Conservation (phyloP, 176 grass and related monocot species). For the Oryza officinalis region DNA sequence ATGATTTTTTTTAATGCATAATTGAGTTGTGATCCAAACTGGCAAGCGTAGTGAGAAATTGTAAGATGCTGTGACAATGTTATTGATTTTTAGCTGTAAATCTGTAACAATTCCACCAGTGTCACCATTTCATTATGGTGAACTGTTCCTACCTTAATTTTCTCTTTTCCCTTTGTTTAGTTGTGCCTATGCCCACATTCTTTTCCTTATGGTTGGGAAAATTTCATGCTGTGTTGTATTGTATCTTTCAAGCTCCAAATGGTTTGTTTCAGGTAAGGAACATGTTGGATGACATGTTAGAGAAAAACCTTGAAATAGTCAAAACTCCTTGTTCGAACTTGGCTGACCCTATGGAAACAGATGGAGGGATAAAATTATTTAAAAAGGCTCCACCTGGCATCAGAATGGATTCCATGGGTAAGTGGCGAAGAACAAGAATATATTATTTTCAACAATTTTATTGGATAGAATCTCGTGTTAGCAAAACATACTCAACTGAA, state of each 20-base stretch:
- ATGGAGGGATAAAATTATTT: slow-evolving; percentile 78
- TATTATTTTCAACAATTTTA: slow-evolving; percentile 8
- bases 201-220: neutral
- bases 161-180: neutral
- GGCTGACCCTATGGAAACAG: slow-evolving; percentile 39
- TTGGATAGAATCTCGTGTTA: slow-evolving; percentile 19
- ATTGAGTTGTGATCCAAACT: neutral
- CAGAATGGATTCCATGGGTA: slow-evolving; percentile 58
- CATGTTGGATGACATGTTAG: slow-evolving; percentile 81
- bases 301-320: slow-evolving; percentile 75
- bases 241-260: slow-evolving; percentile 27
- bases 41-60: neutral
- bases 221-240: neutral
- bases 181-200: neutral
- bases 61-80: neutral
- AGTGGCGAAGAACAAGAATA: slow-evolving; percentile 3
- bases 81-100: slow-evolving; percentile 8
- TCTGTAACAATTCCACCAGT: neutral
- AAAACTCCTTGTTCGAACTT: slow-evolving; percentile 38
- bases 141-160: neutral
- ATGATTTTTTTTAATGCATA: slow-evolving; percentile 2
- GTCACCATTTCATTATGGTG: neutral
- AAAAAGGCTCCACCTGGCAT: slow-evolving; percentile 80
- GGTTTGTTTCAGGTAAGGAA: slow-evolving; percentile 66
- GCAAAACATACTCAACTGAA: slow-evolving; percentile 35